Conservation (phyloP, 23 red algal species). For the Gracilaria gracilis region DNA sequence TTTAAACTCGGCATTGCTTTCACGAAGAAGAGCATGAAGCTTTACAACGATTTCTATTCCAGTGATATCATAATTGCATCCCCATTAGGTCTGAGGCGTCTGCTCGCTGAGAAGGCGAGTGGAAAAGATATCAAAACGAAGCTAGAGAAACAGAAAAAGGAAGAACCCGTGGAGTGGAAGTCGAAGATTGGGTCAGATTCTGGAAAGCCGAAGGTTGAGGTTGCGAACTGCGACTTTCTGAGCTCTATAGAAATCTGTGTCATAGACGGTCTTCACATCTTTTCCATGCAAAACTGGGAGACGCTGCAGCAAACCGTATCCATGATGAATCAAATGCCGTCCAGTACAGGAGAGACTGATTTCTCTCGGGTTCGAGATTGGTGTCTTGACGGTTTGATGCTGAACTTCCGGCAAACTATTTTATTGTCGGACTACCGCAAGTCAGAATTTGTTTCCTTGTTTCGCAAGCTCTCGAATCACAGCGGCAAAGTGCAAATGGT, state of each 20-base stretch:
- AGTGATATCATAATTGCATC: constrained; percentile 94
- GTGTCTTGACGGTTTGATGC: constrained; percentile 72
- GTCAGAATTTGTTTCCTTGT: constrained; percentile 62
- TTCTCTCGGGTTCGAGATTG: constrained; percentile 84
- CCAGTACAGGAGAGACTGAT: constrained; percentile 72
- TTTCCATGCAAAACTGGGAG: constrained; percentile 96
- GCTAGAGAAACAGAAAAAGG: constrained; percentile 25
- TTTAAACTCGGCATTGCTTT: constrained; percentile 87
- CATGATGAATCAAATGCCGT: constrained; percentile 78
- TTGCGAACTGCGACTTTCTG: constrained; percentile 69
- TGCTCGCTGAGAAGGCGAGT: constrained; percentile 55
- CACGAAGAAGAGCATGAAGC: constrained; percentile 55
- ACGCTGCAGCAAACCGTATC: constrained; percentile 41
- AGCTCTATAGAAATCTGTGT: constrained; percentile 88
- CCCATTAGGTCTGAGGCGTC: constrained; percentile 78
- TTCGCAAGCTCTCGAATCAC: constrained; percentile 44
- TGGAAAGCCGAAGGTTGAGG: constrained; percentile 38
- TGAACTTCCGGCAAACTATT: constrained; percentile 63
- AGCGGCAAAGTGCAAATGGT: constrained; percentile 33
- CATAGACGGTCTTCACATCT: constrained; percentile 65
- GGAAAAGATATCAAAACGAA: constrained; percentile 14
- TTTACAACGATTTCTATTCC: constrained; percentile 83
- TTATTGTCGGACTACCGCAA: constrained; percentile 59
- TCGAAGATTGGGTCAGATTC: constrained; percentile 3
- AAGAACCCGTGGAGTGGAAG: constrained; percentile 47